Base-by-base conservation (phyloP, 805 yeast genomes). In the Jamesozyma gamospora region DNA sequence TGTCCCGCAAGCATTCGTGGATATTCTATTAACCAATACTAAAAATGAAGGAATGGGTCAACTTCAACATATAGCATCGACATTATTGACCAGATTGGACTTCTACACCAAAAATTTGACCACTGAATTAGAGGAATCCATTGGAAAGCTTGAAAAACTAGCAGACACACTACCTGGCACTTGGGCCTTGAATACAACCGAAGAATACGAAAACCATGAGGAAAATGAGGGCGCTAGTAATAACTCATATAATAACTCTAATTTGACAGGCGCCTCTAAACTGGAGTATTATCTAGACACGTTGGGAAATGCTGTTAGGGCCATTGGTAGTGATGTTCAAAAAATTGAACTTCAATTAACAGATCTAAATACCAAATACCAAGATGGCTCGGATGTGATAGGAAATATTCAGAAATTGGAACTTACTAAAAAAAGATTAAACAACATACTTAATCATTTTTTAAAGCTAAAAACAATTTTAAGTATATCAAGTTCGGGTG, bases 261-360 rank as follows among this genome's bases (percentile, higher is more conserved):
- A 50, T 13, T 42, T 62, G 17, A 51, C 55, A 24, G 71, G 73
- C 8, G 67, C 75, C 1, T 72, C 82, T 9, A 66, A 84, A 43
- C 59, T 82, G 35, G 82, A 79, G 47, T 80, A 80, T 55, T 80
- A 79, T 52, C 61, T 77, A 32, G 81, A 77, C 33, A 72, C 79
- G 1, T 58, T 81, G 35, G 68, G 73, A 13, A 72, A 75, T 38
- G 71, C 85, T 0, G 72, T 79, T 18, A 66, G 71, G 32, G 66
- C 82, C 2, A 54, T 81, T 30, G 71, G 74, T 34, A 64, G 67
- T 5, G 79, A 77, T 41, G 51, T 77, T 16, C 42, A 44, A 0
- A 53, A 53, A 4, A 58, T 67, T 19, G 58, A 58, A 21, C 18
- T 27, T 17, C 50, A 63, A 41, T 36, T 66, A 19, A 36, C 42